Conservation (phyloP, 2,329 filamentous ascomycete genomes). For the Thielaviopsis ethacetica region DNA sequence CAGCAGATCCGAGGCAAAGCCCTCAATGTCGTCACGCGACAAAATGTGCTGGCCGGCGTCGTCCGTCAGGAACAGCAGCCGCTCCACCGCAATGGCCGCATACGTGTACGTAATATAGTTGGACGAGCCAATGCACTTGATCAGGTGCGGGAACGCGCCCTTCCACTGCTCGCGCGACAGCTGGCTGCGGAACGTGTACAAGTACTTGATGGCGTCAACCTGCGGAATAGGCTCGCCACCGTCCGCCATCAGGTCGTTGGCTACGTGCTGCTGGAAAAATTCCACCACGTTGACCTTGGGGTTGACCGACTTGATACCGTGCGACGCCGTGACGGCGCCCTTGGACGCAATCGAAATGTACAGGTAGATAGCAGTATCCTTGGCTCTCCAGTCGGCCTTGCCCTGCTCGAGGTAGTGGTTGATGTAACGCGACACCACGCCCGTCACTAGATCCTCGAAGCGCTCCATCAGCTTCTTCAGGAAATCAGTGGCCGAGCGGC, state of each 20-base stretch:
- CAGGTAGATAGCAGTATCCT: constrained; percentile 95
- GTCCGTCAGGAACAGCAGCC: constrained; percentile 71
- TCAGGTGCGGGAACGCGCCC: constrained; percentile 71
- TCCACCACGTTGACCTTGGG: constrained; percentile 75
- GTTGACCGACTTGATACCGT: constrained; percentile 86
- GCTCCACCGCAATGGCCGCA: constrained; percentile 89
- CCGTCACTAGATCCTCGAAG: constrained; percentile 72
- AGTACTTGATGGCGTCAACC: constrained; percentile 94
- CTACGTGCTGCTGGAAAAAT: constrained; percentile 88
- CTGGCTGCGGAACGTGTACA: constrained; percentile 93
- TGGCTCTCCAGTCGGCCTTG: constrained; percentile 83
- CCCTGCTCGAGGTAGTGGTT: constrained; percentile 69
- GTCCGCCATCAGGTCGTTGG: constrained; percentile 64
- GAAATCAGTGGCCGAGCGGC: constrained; percentile 89
- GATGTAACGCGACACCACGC: constrained; percentile 76
- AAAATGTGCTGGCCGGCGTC: constrained; percentile 65
- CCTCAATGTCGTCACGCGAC: constrained; percentile 58
- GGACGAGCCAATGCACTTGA: constrained; percentile 74
- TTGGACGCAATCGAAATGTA: constrained; percentile 91
- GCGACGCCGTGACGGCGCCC: constrained; percentile 68
- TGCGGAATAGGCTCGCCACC: constrained; percentile 71
- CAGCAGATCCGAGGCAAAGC: constrained; percentile 70
- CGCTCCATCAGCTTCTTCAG: constrained; percentile 74
- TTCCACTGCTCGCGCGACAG: constrained; percentile 86
- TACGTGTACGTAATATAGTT: constrained; percentile 98